These are phyloP conservation scores for Suhomyces sp. DNA, from an alignment of 805 yeast genomes.

Conservation along the genomic window DNA sequence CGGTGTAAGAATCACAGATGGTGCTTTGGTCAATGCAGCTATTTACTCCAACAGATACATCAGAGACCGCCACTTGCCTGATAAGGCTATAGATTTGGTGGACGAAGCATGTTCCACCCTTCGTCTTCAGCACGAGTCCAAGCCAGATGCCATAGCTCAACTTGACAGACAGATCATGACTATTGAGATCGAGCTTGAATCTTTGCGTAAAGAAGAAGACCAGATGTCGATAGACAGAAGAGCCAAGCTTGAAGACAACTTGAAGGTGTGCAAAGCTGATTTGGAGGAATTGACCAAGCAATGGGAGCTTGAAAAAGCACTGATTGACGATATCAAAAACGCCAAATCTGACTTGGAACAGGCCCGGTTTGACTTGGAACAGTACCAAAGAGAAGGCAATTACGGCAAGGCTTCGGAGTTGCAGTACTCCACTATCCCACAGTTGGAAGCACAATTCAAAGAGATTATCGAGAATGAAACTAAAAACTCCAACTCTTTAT, in stretches of 20 bases:
- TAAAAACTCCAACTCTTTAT: slow-evolving; percentile 31
- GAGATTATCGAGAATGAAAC: slow-evolving; percentile 36
- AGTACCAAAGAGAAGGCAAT: slow-evolving; percentile 78
- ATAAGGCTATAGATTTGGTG: slow-evolving; percentile 92
- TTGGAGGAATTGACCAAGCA: slow-evolving; percentile 66
- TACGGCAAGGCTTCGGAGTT: slow-evolving; percentile 86
- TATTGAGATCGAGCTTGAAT: slow-evolving; percentile 90
- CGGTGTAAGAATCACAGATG: slow-evolving; percentile 91
- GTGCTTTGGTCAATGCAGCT: slow-evolving; percentile 93
- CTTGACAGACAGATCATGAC: slow-evolving; percentile 90
- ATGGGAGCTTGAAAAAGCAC: slow-evolving; percentile 82
- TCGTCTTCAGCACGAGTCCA: slow-evolving; percentile 92
- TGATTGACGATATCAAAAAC: slow-evolving; percentile 71
- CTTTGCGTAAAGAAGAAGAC: slow-evolving; percentile 89
- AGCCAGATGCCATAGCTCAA: slow-evolving; percentile 90
- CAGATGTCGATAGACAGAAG: slow-evolving; percentile 76
- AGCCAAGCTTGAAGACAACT: slow-evolving; percentile 65
- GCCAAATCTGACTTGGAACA: slow-evolving; percentile 82
- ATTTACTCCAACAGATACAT: slow-evolving; percentile 85
- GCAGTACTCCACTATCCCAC: slow-evolving; percentile 85
- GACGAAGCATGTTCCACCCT: slow-evolving; percentile 97
- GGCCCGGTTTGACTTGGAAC: slow-evolving; percentile 79
- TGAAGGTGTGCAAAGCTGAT: slow-evolving; percentile 62
- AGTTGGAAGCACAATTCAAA: slow-evolving; percentile 61
- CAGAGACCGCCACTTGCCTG: slow-evolving; percentile 88